Percentiles rank a stretch among this genome's conserved stretches.
Evolutionary conservation across 208 protist genomes (phyloP).

Genomic region (Acanthamoeba royreba): DNA sequence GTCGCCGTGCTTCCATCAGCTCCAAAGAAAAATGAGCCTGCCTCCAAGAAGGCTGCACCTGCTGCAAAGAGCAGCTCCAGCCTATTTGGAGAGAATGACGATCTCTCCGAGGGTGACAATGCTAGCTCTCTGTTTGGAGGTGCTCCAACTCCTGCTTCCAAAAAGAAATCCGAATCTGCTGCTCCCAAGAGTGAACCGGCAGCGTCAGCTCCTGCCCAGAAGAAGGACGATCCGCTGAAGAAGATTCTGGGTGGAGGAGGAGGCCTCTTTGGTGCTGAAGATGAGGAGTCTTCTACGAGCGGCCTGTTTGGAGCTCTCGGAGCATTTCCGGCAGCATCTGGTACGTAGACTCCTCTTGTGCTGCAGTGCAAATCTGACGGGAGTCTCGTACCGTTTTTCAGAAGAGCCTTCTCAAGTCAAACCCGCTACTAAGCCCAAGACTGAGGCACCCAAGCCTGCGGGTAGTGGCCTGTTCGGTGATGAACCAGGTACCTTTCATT

Average conservation of each 20-base stretch:
- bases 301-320: not conserved
- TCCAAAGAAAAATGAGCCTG: not conserved
- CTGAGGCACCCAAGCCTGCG: not conserved
- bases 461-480: not conserved
- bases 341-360: too few species aligned
- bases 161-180: not conserved
- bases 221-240: not conserved
- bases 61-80: not conserved
- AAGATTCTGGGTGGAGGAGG: not conserved
- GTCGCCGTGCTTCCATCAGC: not conserved
- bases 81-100: not conserved
- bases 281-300: not conserved
- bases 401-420: too few species aligned
- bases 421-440: too few species aligned
- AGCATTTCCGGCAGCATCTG: not conserved
- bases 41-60: not conserved
- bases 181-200: not conserved
- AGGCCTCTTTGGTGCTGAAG: not conserved
- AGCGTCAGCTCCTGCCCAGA: not conserved
- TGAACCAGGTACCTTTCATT: too few species aligned
- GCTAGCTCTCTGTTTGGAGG: not conserved
- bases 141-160: not conserved
- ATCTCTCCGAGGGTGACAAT: not conserved
- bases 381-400: too few species aligned
- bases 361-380: too few species aligned